These are phyloP conservation scores for Leucocoprinus sp. DNA, from an alignment of 768 basidiomycete species.

Conservation along the genomic window DNA sequence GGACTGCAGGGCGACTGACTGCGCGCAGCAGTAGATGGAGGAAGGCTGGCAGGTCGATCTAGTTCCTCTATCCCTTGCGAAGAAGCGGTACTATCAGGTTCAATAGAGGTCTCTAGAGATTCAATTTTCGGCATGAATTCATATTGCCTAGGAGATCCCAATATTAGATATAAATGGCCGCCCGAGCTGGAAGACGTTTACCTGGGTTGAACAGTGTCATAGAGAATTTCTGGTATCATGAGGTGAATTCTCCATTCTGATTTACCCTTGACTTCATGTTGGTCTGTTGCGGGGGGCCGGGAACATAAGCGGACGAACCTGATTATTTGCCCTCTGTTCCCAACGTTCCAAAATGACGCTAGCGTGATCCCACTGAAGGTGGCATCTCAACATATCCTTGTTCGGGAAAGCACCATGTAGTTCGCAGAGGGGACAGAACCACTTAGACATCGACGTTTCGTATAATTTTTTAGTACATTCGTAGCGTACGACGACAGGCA, in stretches of 20 bases:
- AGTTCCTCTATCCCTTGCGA: neutral
- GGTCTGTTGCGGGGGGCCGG: neutral
- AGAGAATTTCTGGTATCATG: conserved; percentile 4
- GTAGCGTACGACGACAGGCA: conserved; percentile 5
- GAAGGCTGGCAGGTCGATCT: neutral
- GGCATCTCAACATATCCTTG: conserved; percentile 7
- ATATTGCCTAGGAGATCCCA: neutral
- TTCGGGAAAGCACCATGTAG: conserved; percentile 13
- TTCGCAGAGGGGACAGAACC: conserved; percentile 14
- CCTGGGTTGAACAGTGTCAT: conserved; percentile 2
- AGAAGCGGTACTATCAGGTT: neutral
- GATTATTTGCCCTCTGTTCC: conserved; percentile 10
- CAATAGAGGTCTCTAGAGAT: neutral
- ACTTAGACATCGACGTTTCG: conserved; percentile 1
- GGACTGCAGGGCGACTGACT: neutral
- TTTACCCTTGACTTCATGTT: neutral
- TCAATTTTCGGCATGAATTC: neutral
- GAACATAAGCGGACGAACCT: neutral
- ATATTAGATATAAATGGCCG: neutral
- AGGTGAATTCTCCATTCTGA: conserved; percentile 9
- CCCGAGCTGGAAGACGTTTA: neutral
- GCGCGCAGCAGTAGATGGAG: neutral
- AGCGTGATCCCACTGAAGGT: conserved; percentile 13
- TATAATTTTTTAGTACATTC: conserved; percentile 5
- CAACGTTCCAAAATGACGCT: conserved; percentile 12